Base-by-base conservation (phyloP, 495 filamentous ascomycete genomes). In the Xylaria palmicola region DNA sequence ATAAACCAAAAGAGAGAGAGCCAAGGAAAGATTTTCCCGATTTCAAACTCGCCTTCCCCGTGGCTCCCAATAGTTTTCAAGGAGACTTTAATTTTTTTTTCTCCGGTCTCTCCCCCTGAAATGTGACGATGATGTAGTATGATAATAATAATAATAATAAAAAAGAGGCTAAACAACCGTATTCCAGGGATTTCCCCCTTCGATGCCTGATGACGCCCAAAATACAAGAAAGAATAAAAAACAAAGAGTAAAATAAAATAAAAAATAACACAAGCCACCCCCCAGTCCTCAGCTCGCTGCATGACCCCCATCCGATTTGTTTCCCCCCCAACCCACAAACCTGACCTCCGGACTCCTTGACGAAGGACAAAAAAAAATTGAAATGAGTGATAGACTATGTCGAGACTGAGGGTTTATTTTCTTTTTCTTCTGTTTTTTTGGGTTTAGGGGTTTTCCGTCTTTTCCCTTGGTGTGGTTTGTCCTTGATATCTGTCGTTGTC, bases 1-100 rank as follows among this genome's bases (percentile, higher is more conserved):
- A 40, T 13, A 40, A 6, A 52, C 36, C 37, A 49, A 19, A 22
- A 60, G 44, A 63, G 51, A 45, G 53, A 45, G 30, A 24, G 62
- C 62, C 52, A 55, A 68, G 22, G 53, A 49, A 56, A 22, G n/a
- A n/a, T n/a, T n/a, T n/a, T 32, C 48, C 56, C 51, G 47, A 59
- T 58, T 63, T 39, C n/a, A n/a, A 34, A 32, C 17, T 44, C 53
- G 53, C 39, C 32, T 44, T n/a, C n/a, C n/a, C 53, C 27, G 39
- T 56, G 53, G 26, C 44, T 32, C 53, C 53, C 51, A 27, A 43
- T 55, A 7, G 41, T 24, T 55, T 43, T 34, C 52, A 29, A 10
- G 19, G 50, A 26, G 36, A 40, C 15, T 34, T 12, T 55, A 24
- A 20, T n/a, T 51, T 51, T 53, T 60, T 32, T 47, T 44, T 55